A percentile compares a stretch with the other conserved stretches of the same genome.
Conservation (phyloP, 345 rosid species). For the Ailanthus altissimus region DNA sequence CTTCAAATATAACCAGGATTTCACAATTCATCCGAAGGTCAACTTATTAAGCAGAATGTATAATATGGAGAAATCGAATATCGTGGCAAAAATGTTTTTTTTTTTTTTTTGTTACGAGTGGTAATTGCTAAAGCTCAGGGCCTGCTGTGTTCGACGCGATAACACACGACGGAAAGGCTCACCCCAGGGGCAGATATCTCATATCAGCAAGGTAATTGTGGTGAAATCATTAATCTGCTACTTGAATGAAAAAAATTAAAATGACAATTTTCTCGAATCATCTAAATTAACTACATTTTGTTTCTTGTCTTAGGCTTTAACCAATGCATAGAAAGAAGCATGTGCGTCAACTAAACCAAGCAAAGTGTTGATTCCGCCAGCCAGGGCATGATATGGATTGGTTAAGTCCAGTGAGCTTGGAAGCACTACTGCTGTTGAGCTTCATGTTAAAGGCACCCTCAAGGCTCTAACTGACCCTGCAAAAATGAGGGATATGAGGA, state of each 20-base stretch:
- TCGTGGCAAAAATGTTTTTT: background rate
- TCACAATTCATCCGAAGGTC: background rate
- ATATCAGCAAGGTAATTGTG: constrained; percentile 18
- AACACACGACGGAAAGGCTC: constrained; percentile 28
- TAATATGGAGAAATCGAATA: background rate
- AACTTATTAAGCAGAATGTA: background rate
- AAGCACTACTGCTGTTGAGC: constrained; percentile 43
- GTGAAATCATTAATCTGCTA: background rate
- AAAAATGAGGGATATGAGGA: constrained; percentile 25
- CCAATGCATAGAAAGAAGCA: constrained; percentile 48
- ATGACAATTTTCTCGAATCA: no score
- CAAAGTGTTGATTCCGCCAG: constrained; percentile 43
- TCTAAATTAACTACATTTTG: no score
- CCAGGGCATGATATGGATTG: constrained; percentile 37
- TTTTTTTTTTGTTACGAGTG: background rate
- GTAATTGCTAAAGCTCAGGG: background rate
- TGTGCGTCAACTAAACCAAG: constrained; percentile 44
- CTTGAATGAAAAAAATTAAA: background rate
- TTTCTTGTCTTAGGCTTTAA: constrained; percentile 30
- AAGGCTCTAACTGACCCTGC: constrained; percentile 41
- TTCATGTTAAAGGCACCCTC: constrained; percentile 43
- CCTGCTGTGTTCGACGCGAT: constrained; percentile 17
- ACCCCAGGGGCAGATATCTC: constrained; percentile 16
- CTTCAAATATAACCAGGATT: background rate
- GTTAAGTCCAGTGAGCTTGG: constrained; percentile 26